Evolutionary conservation across 441 rosid genomes (phyloP).

Genomic region (Adansonia madagascariensis): DNA sequence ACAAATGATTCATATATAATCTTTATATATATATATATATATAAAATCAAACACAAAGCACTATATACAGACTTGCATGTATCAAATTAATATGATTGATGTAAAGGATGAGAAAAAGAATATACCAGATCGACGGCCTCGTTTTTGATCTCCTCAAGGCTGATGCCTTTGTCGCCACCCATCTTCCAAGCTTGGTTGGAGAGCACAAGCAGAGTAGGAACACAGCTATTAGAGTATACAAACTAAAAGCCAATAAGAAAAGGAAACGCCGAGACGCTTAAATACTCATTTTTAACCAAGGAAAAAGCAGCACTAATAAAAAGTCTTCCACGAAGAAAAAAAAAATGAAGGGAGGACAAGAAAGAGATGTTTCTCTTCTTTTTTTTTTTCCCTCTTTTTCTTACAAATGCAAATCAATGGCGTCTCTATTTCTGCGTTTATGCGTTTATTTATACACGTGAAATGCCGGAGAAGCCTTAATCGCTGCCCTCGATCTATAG

Average conservation of each 20-base stretch:
- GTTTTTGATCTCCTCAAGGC: conserved; percentile 72
- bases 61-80: neutral
- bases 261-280: neutral
- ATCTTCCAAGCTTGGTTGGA: conserved; percentile 31
- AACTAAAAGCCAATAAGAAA: neutral
- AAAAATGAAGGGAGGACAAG: neutral
- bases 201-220: conserved; percentile 9
- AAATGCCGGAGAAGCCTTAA: neutral
- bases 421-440: neutral
- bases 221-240: neutral
- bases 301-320: neutral
- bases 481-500: conserved; percentile 30
- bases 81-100: neutral
- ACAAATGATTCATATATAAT: neutral
- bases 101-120: neutral
- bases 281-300: conserved; percentile 12
- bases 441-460: neutral
- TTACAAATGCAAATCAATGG: neutral
- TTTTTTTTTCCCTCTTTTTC: too few species aligned
- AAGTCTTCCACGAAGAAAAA: neutral
- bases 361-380: neutral
- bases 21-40: neutral
- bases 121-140: conserved; percentile 88
- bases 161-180: conserved; percentile 46
- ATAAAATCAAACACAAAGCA: conserved; percentile 1